These are phyloP conservation scores for Astrothelium subdiscretum DNA, from an alignment of 495 filamentous ascomycete genomes.

Conservation along the genomic window DNA sequence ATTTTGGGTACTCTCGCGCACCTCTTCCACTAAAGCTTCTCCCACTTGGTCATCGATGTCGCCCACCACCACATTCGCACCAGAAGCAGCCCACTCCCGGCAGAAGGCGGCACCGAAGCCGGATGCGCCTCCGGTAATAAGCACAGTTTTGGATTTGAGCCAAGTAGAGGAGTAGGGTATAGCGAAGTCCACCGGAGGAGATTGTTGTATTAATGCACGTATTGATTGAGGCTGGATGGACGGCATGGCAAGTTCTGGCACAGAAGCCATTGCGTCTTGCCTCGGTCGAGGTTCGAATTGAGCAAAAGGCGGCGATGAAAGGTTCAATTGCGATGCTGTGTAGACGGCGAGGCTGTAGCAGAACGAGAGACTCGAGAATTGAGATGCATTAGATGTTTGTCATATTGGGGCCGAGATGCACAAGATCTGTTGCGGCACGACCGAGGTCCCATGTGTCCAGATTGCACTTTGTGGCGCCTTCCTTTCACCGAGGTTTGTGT, in stretches of 20 bases:
- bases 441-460: slow-evolving; percentile 1
- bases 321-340: too few relatives aligned
- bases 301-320: too few relatives aligned
- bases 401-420: too few relatives aligned
- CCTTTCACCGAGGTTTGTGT: too few relatives aligned
- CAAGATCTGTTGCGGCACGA: too few relatives aligned
- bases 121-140: slow-evolving; percentile 31
- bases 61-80: slow-evolving; percentile 23
- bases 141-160: slow-evolving; percentile 30
- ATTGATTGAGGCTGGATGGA: neutral
- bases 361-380: too few relatives aligned
- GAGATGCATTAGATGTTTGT: too few relatives aligned
- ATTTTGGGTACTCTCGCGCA: slow-evolving; percentile 27
- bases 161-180: slow-evolving; percentile 19
- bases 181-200: slow-evolving; percentile 21
- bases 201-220: slow-evolving; percentile 16
- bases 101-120: slow-evolving; percentile 27
- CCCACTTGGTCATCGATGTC: slow-evolving; percentile 24
- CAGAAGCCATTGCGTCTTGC: neutral
- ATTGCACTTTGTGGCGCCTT: too few relatives aligned
- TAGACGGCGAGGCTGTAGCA: too few relatives aligned
- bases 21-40: slow-evolving; percentile 15
- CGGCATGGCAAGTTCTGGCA: neutral
- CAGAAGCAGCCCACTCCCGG: slow-evolving; percentile 19
- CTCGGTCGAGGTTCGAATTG: neutral